Percentiles rank a stretch among this genome's conserved stretches.
Evolutionary conservation across 805 yeast genomes (phyloP).

Genomic region (Saccharomycopsis microspora): DNA sequence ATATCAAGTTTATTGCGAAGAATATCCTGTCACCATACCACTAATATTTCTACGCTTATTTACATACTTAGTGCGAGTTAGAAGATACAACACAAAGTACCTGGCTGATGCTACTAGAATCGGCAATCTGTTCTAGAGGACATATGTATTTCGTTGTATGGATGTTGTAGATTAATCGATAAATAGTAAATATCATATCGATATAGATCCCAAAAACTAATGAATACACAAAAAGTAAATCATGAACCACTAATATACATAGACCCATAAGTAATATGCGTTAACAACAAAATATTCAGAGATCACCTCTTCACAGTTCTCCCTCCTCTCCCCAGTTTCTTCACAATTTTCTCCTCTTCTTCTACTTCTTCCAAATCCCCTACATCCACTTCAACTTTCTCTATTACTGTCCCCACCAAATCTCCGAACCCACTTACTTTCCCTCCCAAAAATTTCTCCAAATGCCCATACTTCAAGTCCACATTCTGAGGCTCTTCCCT

Average conservation of each 20-base stretch:
- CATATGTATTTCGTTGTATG: too few relatives aligned
- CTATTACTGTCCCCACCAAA: conserved; percentile 9
- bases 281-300: neutral
- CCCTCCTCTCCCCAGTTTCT: neutral
- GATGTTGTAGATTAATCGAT: too few relatives aligned
- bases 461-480: conserved; percentile 5
- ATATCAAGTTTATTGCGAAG: too few relatives aligned
- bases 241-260: too few relatives aligned
- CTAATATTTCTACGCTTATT: neutral
- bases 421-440: conserved; percentile 9
- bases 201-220: too few relatives aligned
- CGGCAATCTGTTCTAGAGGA: too few relatives aligned
- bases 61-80: neutral
- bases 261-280: too few relatives aligned
- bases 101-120: too few relatives aligned
- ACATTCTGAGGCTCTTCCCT: too few relatives aligned
- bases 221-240: too few relatives aligned
- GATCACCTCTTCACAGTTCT: neutral
- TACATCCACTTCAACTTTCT: conserved; percentile 2
- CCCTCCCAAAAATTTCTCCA: conserved; percentile 9
- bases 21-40: neutral
- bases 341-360: neutral
- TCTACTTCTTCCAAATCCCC: neutral
- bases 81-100: too few relatives aligned
- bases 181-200: too few relatives aligned